Percentiles rank a stretch among this genome's conserved stretches.
Conservation (phyloP, 2,329 filamentous ascomycete genomes). For the Didymella pomorum region DNA sequence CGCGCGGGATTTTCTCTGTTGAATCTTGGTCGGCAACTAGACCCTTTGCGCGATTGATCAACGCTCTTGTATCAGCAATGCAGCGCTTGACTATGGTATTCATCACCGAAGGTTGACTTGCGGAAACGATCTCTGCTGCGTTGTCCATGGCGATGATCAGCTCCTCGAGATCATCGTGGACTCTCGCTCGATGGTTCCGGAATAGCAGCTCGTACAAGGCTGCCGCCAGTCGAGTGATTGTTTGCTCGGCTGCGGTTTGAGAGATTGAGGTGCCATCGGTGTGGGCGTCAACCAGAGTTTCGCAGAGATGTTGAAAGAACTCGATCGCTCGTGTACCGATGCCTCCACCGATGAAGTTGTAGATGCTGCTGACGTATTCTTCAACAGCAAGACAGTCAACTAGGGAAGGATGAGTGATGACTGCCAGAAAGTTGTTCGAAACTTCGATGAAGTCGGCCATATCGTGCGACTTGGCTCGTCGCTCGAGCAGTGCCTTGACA, state of each 20-base stretch:
- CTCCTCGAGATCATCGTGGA: slow-evolving; percentile 28
- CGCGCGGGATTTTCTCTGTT: not conserved
- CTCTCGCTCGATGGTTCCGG: slow-evolving; percentile 27
- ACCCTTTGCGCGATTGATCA: slow-evolving; percentile 14
- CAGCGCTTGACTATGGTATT: slow-evolving; percentile 5
- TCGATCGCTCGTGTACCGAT: slow-evolving; percentile 40
- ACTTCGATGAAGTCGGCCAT: slow-evolving; percentile 13
- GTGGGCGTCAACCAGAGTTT: slow-evolving; percentile 17
- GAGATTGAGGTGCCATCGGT: not conserved
- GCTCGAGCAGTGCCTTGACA: slow-evolving; percentile 30
- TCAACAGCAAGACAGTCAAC: slow-evolving; percentile 49
- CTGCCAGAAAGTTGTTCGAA: slow-evolving; percentile 26
- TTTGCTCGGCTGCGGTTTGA: not conserved
- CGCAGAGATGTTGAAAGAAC: slow-evolving; percentile 42
- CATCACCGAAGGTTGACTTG: slow-evolving; percentile 3
- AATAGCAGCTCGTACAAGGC: slow-evolving; percentile 28
- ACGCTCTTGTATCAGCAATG: not conserved
- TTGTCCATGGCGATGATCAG: slow-evolving; percentile 14
- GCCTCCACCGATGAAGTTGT: slow-evolving; percentile 45
- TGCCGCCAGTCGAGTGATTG: slow-evolving; percentile 16
- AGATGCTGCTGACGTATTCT: slow-evolving; percentile 43
- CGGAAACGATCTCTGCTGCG: slow-evolving; percentile 14
- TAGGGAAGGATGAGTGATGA: slow-evolving; percentile 46
- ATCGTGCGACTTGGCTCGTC: slow-evolving; percentile 3
- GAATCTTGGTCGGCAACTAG: slow-evolving; percentile 5